Evolutionary conservation across 352 stramenopile genomes (phyloP), one percentile per base, ranked within the genome.

Genomic region (Globisporangium cylindrosporum): DNA sequence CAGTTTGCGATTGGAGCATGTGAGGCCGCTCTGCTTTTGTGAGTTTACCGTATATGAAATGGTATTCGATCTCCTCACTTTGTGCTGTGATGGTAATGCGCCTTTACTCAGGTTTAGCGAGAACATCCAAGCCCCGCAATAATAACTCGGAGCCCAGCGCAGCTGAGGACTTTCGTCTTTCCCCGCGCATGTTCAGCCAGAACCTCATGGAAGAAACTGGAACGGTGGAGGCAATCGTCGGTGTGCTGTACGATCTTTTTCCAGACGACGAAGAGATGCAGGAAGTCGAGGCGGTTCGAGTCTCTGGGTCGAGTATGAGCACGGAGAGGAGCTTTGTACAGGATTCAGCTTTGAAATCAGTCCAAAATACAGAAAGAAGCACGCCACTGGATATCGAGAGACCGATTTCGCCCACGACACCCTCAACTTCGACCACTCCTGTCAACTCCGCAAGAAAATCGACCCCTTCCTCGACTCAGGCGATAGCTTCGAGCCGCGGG

Each of bases 201-300:
- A 91, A 88, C 34, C 60, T 92, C 14, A 70, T 94, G 69, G 82
- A 90, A 59, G 79, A 91, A 57, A 91, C 81, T 0, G 79, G 82
- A 9, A 72, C 77, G 1, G 78, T 90, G 1, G 80, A 92, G 41
- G 71, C 77, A 6, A 78, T 92, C 62, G 79, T 92, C 29, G 72
- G 68, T 0, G 81, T 89, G 4, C 76, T 92, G 62, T 84, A 90
- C 59, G 78, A 89, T 46, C 61, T 94, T 9, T 91, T 94, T n/a
- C 79, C 82, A 8, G 81, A 91, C 18, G 78, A 89, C 14, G 74
- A 85, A 25, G 41, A 67, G 0, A 57, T 54, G 38, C 38, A 48
- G 8, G 64, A 69, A 10, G 61, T 14, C 5, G 62, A 55, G 2
- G 53, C 29, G 2, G 32, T 46, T 24, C 60, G 18, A 7, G n/a